Percentiles rank a stretch among this genome's conserved stretches.
phyloP scores from a whole-genome alignment of 495 filamentous ascomycete species.

The Amorphotheca resinae region DNA sequence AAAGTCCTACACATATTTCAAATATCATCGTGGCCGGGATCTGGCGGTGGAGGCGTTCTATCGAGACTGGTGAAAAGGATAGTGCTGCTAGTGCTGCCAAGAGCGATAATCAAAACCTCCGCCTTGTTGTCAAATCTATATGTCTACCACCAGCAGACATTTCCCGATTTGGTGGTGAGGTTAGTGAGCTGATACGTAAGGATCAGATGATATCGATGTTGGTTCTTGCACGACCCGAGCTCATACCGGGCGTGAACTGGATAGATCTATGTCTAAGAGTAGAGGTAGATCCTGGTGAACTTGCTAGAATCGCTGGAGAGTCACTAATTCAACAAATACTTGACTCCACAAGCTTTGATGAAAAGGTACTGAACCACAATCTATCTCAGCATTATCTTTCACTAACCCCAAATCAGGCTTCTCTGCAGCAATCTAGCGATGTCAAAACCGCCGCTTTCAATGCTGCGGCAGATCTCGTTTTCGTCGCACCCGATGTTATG shows the following conservation, averaged over 20 bases:
- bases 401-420: not conserved
- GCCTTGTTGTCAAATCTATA: constrained; percentile 58
- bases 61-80: constrained; percentile 62
- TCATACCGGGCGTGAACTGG: constrained; percentile 73
- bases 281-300: constrained; percentile 66
- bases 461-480: constrained; percentile 80
- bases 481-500: constrained; percentile 78
- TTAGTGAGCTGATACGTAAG: constrained; percentile 35
- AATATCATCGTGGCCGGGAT: constrained; percentile 52
- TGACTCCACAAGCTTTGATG: constrained; percentile 30
- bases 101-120: constrained; percentile 43
- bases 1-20: constrained; percentile 40
- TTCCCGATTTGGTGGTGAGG: constrained; percentile 24
- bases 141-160: constrained; percentile 39
- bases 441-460: constrained; percentile 60
- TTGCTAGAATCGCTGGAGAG: constrained; percentile 45
- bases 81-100: constrained; percentile 57
- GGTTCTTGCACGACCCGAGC: constrained; percentile 61
- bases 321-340: constrained; percentile 36
- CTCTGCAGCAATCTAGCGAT: constrained; percentile 24
- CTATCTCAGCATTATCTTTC: not conserved
- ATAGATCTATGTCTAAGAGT: constrained; percentile 73
- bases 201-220: constrained; percentile 59
- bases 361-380: constrained; percentile 27
- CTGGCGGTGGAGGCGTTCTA: constrained; percentile 67